Conservation (phyloP, 352 stramenopile genomes). For the Phytopythium aichiense region DNA sequence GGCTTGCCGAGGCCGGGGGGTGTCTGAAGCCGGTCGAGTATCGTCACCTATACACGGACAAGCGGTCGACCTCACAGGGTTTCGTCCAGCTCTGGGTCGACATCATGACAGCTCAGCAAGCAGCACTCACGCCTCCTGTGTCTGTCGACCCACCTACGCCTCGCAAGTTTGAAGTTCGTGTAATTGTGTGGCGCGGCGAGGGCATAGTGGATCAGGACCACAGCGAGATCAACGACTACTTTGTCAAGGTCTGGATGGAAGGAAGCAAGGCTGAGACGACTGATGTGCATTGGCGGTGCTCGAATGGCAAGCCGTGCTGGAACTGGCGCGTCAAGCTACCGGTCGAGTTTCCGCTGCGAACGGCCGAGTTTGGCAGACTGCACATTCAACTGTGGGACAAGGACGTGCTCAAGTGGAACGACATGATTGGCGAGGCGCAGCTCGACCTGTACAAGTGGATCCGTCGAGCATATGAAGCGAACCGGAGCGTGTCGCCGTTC, state of each 20-base stretch:
- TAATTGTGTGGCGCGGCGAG: constrained; percentile 88
- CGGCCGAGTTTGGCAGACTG: constrained; percentile 80
- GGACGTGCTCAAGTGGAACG: constrained; percentile 91
- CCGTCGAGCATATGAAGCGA: constrained; percentile 51
- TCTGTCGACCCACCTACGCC: constrained; percentile 60
- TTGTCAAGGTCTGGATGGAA: constrained; percentile 90
- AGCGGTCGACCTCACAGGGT: constrained; percentile 60
- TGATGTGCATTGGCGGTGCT: constrained; percentile 91
- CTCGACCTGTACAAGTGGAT: constrained; percentile 86
- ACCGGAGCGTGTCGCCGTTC: constrained; percentile 57
- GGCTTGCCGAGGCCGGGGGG: constrained; percentile 12
- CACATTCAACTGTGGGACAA: constrained; percentile 93
- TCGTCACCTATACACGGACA: constrained; percentile 79
- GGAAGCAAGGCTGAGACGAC: constrained; percentile 51
- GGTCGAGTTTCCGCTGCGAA: constrained; percentile 73
- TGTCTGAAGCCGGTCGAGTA: constrained; percentile 87
- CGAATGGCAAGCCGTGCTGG: constrained; percentile 88
- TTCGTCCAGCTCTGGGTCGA: constrained; percentile 87
- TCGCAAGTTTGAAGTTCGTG: constrained; percentile 82
- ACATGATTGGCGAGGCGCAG: constrained; percentile 84
- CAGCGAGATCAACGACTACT: constrained; percentile 90
- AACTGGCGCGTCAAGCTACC: constrained; percentile 91
- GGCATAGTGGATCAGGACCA: constrained; percentile 69
- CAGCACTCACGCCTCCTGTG: constrained; percentile 53
- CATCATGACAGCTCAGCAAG: constrained; percentile 79